Evolutionary conservation across 2,329 filamentous ascomycete species (phyloP).

Genomic region (Aspergillus glaucus): DNA sequence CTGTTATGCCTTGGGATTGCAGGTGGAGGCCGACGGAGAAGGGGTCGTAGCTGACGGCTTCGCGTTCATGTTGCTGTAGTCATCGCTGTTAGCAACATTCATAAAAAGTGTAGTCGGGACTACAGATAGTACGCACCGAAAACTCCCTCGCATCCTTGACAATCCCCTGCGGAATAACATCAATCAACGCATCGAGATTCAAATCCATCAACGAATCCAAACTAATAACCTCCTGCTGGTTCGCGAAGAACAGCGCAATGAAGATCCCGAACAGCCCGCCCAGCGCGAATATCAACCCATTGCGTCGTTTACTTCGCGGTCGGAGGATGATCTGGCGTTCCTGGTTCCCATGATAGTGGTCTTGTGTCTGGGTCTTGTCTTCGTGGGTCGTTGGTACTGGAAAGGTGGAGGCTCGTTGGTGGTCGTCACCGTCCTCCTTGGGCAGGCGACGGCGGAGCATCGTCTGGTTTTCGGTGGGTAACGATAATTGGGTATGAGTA

Average conservation of each 20-base stretch:
- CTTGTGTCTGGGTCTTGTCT: slow-evolving; percentile 5
- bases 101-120: slow-evolving; percentile 3
- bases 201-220: slow-evolving; percentile 64
- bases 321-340: slow-evolving; percentile 29
- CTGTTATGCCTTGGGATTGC: slow-evolving; percentile 69
- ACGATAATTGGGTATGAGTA: background rate
- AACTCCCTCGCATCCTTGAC: slow-evolving; percentile 80
- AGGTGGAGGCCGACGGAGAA: slow-evolving; percentile 86
- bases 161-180: slow-evolving; percentile 80
- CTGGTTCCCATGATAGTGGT: slow-evolving; percentile 1
- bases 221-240: slow-evolving; percentile 81
- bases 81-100: background rate
- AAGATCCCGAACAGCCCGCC: slow-evolving; percentile 86
- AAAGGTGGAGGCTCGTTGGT: slow-evolving; percentile 6
- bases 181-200: slow-evolving; percentile 78
- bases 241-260: slow-evolving; percentile 83
- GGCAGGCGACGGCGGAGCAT: slow-evolving; percentile 39
- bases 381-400: background rate
- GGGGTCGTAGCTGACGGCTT: slow-evolving; percentile 84
- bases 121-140: slow-evolving; percentile 51
- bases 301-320: slow-evolving; percentile 61
- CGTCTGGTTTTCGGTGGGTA: background rate
- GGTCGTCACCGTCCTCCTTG: slow-evolving; percentile 24
- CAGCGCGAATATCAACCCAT: slow-evolving; percentile 75
- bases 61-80: slow-evolving; percentile 68